These are phyloP conservation scores for Coniochaeta pulveracea DNA, from an alignment of 2,329 filamentous ascomycete species.

Conservation along the genomic window DNA sequence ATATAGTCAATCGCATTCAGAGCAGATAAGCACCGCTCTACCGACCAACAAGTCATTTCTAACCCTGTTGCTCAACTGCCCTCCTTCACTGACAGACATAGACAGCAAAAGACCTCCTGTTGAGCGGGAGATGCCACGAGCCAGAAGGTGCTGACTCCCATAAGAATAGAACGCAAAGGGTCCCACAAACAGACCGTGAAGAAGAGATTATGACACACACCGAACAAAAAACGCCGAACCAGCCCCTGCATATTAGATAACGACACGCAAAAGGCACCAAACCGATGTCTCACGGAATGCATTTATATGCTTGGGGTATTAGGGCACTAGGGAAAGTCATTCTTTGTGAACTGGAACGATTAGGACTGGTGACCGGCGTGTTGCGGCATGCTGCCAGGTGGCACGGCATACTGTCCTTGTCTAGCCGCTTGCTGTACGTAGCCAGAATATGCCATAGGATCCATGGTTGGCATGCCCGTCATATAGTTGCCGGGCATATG, in stretches of 20 bases:
- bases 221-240: slow-evolving; percentile 35
- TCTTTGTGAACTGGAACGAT: slow-evolving; percentile 17
- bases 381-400: slow-evolving; percentile 69
- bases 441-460: slow-evolving; percentile 71
- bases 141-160: too few relatives aligned
- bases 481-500: slow-evolving; percentile 51
- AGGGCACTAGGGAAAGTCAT: slow-evolving; percentile 27
- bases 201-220: too few relatives aligned
- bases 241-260: slow-evolving; percentile 25
- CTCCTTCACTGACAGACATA: too few relatives aligned
- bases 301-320: slow-evolving; percentile 51
- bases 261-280: slow-evolving; percentile 20
- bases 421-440: slow-evolving; percentile 70
- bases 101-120: too few relatives aligned
- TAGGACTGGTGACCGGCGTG: slow-evolving; percentile 73
- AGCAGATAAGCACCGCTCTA: too few relatives aligned
- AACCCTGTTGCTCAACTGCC: too few relatives aligned
- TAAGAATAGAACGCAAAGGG: too few relatives aligned
- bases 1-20: too few relatives aligned
- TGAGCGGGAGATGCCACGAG: too few relatives aligned
- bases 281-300: slow-evolving; percentile 30
- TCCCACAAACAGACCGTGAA: too few relatives aligned
- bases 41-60: too few relatives aligned
- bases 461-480: slow-evolving; percentile 55
- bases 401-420: slow-evolving; percentile 67